These are phyloP conservation scores for Fusarium illudens DNA, from an alignment of 2,329 filamentous ascomycete species.

Conservation along the genomic window DNA sequence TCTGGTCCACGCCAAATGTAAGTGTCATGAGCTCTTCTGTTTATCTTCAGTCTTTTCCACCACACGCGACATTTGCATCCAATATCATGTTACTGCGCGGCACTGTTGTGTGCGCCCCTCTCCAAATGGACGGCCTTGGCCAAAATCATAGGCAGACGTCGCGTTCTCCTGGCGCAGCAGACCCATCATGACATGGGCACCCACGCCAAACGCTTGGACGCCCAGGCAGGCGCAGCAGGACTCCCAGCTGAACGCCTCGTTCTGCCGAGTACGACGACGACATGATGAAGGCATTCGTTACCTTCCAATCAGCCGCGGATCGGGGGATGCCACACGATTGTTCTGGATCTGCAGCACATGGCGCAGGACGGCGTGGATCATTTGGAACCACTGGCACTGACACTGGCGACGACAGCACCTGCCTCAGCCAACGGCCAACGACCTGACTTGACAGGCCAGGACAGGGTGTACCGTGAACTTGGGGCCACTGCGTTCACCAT, in stretches of 20 bases:
- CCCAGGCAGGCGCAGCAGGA: constrained; percentile 17
- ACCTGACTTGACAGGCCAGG: neutral
- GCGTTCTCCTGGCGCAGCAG: constrained; percentile 13
- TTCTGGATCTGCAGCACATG: constrained; percentile 10
- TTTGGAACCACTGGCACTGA: neutral
- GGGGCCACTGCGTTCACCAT: constrained; percentile 7
- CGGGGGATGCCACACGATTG: constrained; percentile 12
- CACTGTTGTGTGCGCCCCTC: neutral
- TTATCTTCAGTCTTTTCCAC: neutral
- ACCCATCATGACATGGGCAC: constrained; percentile 12
- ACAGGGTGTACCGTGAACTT: constrained; percentile 13
- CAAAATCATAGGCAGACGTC: constrained; percentile 5
- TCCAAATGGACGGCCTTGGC: neutral
- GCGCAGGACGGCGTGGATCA: constrained; percentile 10
- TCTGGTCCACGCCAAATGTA: constrained; percentile 40
- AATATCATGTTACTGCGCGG: neutral
- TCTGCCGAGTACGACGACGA: constrained; percentile 17
- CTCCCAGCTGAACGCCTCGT: constrained; percentile 4
- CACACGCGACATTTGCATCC: neutral
- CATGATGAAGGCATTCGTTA: constrained; percentile 12
- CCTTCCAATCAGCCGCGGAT: neutral
- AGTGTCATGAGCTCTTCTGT: constrained; percentile 38
- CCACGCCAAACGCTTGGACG: constrained; percentile 17
- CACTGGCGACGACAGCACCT: neutral
- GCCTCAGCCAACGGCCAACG: constrained; percentile 1